Base-by-base conservation (phyloP, 2,329 filamentous ascomycete genomes). In the Exophiala sideris region DNA sequence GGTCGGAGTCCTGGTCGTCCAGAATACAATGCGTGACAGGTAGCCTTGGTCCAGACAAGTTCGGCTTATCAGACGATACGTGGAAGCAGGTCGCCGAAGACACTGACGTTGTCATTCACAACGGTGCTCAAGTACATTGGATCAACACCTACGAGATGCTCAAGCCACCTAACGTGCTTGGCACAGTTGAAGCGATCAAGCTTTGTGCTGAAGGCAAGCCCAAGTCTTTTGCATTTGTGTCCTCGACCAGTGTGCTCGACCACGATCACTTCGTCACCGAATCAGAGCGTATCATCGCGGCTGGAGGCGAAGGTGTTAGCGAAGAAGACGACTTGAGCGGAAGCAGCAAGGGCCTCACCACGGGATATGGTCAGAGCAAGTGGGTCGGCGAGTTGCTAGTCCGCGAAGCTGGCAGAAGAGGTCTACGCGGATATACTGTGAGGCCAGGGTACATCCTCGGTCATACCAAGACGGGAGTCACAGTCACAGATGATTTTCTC, bases 321-420 rank as follows among this genome's bases (percentile, higher is more conserved):
- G 92, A 96, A 69, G 78, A 78, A 0, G 91, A 96, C 67, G 85
- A 92, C 61, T 78, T 96, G 58, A 76, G 82, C 62, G 89, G 91
- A 49, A 91, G 88, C 65, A 79, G 84, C 36, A 84, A 77, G 48
- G 89, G 89, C 32, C 82, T 96, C 1, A 84, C 84, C 36, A 96
- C 89, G 1, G 91, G 92, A 4, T 96, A 96, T 65, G 91, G 92
- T 2, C 91, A 96, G 70, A 84, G 83, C 61, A 96, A 97, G 74
- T 96, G 91, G 91, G 88, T 82, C 5, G 80, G 81, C 2, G 84
- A 86, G 66, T 82, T 81, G 61, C 78, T 96, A 45, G 82, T 91
- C 18, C 81, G 88, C 20, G 87, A 89, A 68, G 91, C 92, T 21
- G 89, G 91, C 46, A 77, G 76, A 52, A 81, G 89, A 52, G 91